Evolutionary conservation across 1,139 yeast species (phyloP).

Genomic region (Sugiyamaella novakii): DNA sequence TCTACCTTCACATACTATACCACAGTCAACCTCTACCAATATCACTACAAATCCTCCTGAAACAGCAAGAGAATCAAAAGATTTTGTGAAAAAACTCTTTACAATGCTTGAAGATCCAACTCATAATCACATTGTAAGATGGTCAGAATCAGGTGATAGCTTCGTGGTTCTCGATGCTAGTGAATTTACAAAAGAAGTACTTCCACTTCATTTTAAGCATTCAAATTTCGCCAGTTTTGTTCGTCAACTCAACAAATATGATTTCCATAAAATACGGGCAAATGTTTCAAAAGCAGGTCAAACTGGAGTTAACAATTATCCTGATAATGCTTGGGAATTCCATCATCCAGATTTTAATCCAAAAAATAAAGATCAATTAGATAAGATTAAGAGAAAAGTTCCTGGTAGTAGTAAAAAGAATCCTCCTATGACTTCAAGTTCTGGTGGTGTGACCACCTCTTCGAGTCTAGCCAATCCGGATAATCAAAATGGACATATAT

Average conservation of each 20-base stretch:
- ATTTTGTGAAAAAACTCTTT: conserved; percentile 47
- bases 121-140: conserved; percentile 71
- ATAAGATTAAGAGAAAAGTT: conserved; percentile 77
- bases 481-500: conserved; percentile 1
- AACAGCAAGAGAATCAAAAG: conserved; percentile 24
- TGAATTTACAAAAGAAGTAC: conserved; percentile 79
- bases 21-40: neutral
- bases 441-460: neutral
- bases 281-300: conserved; percentile 39
- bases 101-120: conserved; percentile 83
- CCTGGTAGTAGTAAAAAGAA: conserved; percentile 49
- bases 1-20: neutral
- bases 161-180: conserved; percentile 86
- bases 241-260: conserved; percentile 91
- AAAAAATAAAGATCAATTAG: conserved; percentile 69
- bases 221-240: conserved; percentile 91
- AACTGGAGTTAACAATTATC: conserved; percentile 58
- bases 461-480: neutral
- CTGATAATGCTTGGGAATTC: conserved; percentile 87
- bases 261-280: conserved; percentile 87
- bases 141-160: conserved; percentile 82
- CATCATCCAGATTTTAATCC: conserved; percentile 83
- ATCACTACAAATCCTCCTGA: neutral
- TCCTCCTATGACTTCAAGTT: neutral
- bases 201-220: conserved; percentile 92